A percentile compares a stretch with the other conserved stretches of the same genome.
Conservation (phyloP, 495 filamentous ascomycete species). For the Penicillium fimorum region DNA sequence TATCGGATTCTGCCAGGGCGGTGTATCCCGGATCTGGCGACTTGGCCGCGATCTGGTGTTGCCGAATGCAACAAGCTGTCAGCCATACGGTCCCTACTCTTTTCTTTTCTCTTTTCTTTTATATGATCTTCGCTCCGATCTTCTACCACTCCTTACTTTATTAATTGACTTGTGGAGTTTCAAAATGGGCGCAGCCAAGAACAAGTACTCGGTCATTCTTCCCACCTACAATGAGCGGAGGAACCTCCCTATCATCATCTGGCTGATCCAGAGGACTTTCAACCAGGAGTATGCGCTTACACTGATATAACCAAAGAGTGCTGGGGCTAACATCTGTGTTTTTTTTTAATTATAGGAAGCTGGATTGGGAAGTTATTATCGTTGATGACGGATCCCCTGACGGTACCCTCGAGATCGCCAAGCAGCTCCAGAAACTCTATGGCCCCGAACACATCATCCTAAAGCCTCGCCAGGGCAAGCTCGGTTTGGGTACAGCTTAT, state of each 20-base stretch:
- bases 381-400: slow-evolving; percentile 98
- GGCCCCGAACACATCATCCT: slow-evolving; percentile 71
- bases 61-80: slow-evolving; percentile 26
- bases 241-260: slow-evolving; percentile 93
- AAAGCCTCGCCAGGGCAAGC: slow-evolving; percentile 85
- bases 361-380: slow-evolving; percentile 96
- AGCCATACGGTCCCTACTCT: slow-evolving; percentile 32
- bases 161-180: slow-evolving; percentile 11
- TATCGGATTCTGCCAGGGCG: slow-evolving; percentile 33
- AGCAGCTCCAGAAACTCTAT: slow-evolving; percentile 85
- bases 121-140: slow-evolving; percentile 4
- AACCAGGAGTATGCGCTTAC: slow-evolving; percentile 56
- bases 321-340: not conserved
- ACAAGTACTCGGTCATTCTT: slow-evolving; percentile 95
- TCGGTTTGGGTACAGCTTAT: slow-evolving; percentile 95
- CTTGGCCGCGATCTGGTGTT: slow-evolving; percentile 26
- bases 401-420: slow-evolving; percentile 84
- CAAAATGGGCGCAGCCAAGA: slow-evolving; percentile 45
- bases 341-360: slow-evolving; percentile 54
- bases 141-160: slow-evolving; percentile 8
- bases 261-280: slow-evolving; percentile 89
- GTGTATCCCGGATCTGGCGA: slow-evolving; percentile 31
- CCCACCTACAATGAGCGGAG: slow-evolving; percentile 98
- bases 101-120: slow-evolving; percentile 14
- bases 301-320: not conserved